Percentiles rank a stretch among this genome's conserved stretches.
Conservation (phyloP, 495 filamentous ascomycete genomes). For the Aspergillus panamensis region DNA sequence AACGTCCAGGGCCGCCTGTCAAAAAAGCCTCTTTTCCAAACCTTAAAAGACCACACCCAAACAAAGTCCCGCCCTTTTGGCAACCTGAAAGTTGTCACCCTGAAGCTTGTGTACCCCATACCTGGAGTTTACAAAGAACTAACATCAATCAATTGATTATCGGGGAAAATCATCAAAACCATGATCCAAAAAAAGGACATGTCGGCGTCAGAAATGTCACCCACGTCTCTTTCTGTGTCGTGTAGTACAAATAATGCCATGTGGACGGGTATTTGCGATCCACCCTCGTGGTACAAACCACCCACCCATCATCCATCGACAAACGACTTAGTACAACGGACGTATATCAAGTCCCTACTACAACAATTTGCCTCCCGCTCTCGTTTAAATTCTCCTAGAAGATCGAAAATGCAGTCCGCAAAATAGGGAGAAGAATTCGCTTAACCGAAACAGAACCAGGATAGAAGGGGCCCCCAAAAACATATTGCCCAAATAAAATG, state of each 20-base stretch:
- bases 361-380: neutral
- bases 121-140: too few species aligned
- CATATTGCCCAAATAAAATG: neutral
- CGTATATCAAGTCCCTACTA: slow-evolving; percentile 9
- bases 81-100: too few species aligned
- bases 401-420: neutral
- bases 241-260: slow-evolving; percentile 23
- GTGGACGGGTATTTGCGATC: slow-evolving; percentile 26
- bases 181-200: neutral
- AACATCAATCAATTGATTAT: too few species aligned
- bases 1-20: neutral
- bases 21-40: neutral
- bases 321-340: slow-evolving; percentile 12
- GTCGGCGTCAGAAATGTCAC: slow-evolving; percentile 15
- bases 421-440: neutral
- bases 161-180: too few species aligned
- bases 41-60: neutral
- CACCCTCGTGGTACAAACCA: slow-evolving; percentile 25
- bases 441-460: neutral
- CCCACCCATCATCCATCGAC: neutral
- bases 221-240: slow-evolving; percentile 7
- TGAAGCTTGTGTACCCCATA: too few species aligned
- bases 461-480: neutral
- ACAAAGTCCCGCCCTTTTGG: neutral
- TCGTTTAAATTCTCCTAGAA: neutral